phyloP scores from a whole-genome alignment of 129 eudicot species.

The Apium graveolens region DNA sequence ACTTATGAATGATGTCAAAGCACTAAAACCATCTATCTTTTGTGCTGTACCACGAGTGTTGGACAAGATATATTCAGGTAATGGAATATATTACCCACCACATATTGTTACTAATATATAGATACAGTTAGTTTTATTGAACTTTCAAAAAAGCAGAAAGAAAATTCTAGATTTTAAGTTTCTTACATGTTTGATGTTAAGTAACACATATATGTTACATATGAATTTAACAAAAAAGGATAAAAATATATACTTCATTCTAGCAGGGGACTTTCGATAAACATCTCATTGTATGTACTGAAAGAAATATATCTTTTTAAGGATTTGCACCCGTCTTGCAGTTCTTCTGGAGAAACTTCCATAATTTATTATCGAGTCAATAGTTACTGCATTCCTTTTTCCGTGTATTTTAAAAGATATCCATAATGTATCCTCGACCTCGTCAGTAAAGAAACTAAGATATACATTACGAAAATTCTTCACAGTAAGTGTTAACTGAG shows the following conservation, averaged over 20 bases:
- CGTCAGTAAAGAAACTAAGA: not conserved
- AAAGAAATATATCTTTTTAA: not conserved
- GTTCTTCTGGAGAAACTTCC: not conserved
- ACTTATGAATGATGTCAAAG: constrained; percentile 71
- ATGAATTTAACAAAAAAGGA: not conserved
- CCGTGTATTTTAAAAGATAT: not conserved
- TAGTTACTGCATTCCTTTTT: not conserved
- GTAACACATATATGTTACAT: not conserved
- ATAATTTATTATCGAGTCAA: too few relatives aligned
- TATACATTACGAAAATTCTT: not conserved
- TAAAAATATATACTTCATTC: too few relatives aligned
- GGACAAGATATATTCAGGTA: constrained; percentile 89
- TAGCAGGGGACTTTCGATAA: too few relatives aligned
- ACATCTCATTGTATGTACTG: too few relatives aligned
- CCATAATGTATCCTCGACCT: not conserved
- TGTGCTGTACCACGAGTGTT: constrained; percentile 96
- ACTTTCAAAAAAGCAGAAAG: not conserved
- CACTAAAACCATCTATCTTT: constrained; percentile 70
- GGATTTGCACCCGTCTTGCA: too few relatives aligned
- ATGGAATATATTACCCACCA: not conserved
- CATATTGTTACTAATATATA: not conserved
- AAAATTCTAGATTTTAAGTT: too few relatives aligned
- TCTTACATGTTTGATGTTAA: not conserved
- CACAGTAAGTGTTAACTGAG: not conserved
- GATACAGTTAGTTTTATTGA: not conserved